A percentile compares a stretch with the other conserved stretches of the same genome.
Evolutionary conservation across 1,284 basidiomycete species (phyloP).

Genomic region (Ganoderma lucidum): DNA sequence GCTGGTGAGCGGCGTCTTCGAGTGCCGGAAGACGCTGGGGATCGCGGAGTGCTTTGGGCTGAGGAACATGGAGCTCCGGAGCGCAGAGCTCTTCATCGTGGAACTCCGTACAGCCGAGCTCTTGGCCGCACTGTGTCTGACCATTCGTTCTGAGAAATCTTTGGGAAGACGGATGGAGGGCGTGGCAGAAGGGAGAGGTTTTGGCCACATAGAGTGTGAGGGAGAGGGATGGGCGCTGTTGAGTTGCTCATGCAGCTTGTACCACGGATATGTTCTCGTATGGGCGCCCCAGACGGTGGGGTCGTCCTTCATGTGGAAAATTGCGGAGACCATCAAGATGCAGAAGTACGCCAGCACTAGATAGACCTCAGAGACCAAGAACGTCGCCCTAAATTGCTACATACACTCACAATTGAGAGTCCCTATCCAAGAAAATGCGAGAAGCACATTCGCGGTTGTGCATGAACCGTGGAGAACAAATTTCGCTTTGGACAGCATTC

Average conservation of each 20-base stretch:
- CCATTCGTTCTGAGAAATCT: conserved; percentile 33
- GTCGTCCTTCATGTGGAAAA: conserved; percentile 50
- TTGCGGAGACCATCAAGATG: conserved; percentile 44
- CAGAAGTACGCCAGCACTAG: conserved; percentile 56
- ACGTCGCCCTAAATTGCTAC: conserved; percentile 3
- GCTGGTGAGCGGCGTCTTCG: conserved; percentile 24
- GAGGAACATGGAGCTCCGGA: conserved; percentile 23
- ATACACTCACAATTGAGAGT: conserved; percentile 57
- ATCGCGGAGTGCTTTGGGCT: conserved; percentile 22
- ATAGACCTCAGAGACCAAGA: conserved; percentile 3
- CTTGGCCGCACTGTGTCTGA: conserved; percentile 19
- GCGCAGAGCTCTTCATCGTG: conserved; percentile 20
- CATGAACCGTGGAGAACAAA: conserved; percentile 48
- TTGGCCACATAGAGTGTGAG: conserved; percentile 32
- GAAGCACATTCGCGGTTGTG: conserved; percentile 61
- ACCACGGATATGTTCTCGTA: conserved; percentile 56
- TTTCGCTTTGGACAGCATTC: conserved; percentile 13
- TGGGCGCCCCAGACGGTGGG: conserved; percentile 59
- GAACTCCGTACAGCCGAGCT: conserved; percentile 20
- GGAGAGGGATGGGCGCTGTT: conserved; percentile 37
- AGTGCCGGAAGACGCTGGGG: conserved; percentile 19
- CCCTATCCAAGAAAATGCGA: conserved; percentile 72
- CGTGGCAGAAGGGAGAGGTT: conserved; percentile 29
- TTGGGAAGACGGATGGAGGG: conserved; percentile 29
- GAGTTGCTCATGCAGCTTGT: conserved; percentile 33